Conservation (phyloP, 2,329 filamentous ascomycete species). For the Penicillium janthinellum region DNA sequence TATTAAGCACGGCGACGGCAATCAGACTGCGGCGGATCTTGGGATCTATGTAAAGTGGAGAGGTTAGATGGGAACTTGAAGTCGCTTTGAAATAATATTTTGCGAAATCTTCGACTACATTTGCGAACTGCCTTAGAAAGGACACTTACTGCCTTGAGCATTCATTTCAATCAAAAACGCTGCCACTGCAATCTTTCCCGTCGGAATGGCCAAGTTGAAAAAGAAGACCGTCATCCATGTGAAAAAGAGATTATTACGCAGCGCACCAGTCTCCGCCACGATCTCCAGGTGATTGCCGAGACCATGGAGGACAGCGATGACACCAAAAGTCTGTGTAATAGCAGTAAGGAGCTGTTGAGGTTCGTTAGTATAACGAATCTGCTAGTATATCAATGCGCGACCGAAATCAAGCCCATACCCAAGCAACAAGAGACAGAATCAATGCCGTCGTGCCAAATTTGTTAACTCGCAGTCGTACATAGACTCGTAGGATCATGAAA, state of each 20-base stretch:
- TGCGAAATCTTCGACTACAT: background rate
- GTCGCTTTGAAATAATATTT: background rate
- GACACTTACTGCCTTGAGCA: constrained; percentile 21
- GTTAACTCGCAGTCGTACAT: constrained; percentile 24
- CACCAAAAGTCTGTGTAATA: constrained; percentile 20
- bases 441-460: constrained; percentile 26
- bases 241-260: constrained; percentile 23
- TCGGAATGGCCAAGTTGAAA: constrained; percentile 26
- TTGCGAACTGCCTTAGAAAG: background rate
- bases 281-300: constrained; percentile 22
- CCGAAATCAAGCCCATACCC: constrained; percentile 14
- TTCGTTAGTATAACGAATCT: background rate
- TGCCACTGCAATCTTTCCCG: constrained; percentile 24
- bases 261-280: constrained; percentile 15
- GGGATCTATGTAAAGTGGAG: constrained; percentile 13
- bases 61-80: background rate
- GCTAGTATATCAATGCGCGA: background rate
- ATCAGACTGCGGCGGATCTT: constrained; percentile 26
- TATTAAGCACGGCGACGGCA: constrained; percentile 22
- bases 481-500: constrained; percentile 23
- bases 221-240: constrained; percentile 29
- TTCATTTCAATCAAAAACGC: constrained; percentile 27
- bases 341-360: constrained; percentile 17
- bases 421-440: constrained; percentile 22
- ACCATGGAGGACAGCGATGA: constrained; percentile 22